Conservation (phyloP, 306 rosid species). For the Lupinus albus region DNA sequence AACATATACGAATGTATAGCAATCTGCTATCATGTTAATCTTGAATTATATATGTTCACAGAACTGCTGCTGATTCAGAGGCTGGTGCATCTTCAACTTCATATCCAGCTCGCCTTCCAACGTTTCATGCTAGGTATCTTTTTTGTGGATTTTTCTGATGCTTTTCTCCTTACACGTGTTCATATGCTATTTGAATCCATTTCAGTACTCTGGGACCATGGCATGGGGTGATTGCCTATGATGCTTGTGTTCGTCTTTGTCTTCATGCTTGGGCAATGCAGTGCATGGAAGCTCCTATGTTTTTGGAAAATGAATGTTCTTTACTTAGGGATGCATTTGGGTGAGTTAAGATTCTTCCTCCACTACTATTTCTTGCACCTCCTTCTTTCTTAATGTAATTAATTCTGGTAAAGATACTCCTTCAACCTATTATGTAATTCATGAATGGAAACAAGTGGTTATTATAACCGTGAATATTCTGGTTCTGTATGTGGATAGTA, state of each 20-base stretch:
- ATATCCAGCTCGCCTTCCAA: constrained; percentile 74
- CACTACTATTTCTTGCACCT: constrained; percentile 10
- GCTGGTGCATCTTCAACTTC: constrained; percentile 62
- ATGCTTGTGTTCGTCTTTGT: constrained; percentile 95
- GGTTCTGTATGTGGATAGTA: constrained; percentile 19
- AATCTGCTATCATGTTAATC: constrained; percentile 12
- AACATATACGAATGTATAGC: neutral
- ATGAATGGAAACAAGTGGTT: neutral
- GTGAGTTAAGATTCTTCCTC: constrained; percentile 57
- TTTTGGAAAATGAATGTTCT: constrained; percentile 92
- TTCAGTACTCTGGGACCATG: constrained; percentile 94
- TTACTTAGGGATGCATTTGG: constrained; percentile 82
- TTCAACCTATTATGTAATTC: constrained; percentile 3
- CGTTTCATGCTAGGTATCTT: constrained; percentile 87
- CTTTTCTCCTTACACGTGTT: constrained; percentile 36
- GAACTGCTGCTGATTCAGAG: constrained; percentile 68
- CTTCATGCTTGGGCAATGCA: constrained; percentile 99
- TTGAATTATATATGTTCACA: constrained; percentile 43
- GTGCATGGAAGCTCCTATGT: constrained; percentile 97
- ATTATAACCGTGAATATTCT: constrained; percentile 18
- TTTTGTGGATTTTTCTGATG: constrained; percentile 30
- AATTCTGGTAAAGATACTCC: neutral
- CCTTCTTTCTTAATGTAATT: constrained; percentile 17
- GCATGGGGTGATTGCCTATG: constrained; percentile 89
- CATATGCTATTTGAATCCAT: constrained; percentile 38